Evolutionary conservation across 2,329 filamentous ascomycete species (phyloP), one percentile per base, ranked within the genome.

Genomic region (Diplodia intermedia): DNA sequence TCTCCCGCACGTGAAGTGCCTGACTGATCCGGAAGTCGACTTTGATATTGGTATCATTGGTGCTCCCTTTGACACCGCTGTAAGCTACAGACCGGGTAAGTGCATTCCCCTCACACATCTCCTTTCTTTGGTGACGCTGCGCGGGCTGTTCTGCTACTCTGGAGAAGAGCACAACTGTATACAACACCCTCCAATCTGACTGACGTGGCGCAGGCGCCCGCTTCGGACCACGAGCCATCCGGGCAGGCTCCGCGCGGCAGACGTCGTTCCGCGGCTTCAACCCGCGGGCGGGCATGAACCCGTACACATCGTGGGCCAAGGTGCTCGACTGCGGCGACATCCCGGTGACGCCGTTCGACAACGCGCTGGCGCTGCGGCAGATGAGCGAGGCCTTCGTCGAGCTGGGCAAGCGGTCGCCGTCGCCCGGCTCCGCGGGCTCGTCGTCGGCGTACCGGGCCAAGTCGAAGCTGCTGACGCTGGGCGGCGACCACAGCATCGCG

Each of bases 251-350:
- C 38, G 86, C 90, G 8, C 89, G 93, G 23, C 93, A 97, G 80
- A 92, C 90, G 15, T 86, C 89, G 2, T 92, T 91, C 78, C 88
- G 92, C 52, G 91, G 90, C 75, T 93, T 91, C 85, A 97, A 97
- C 79, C 87, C 91, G 2, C 89, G 93, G 26, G 93, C 92, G 1
- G 86, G 85, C 49, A 86, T 97, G 72, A 97, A 97, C 79, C 93
- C 94, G 0, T 97, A 95, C 81, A 82, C 83, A 50, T 90, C 86
- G 66, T 94, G 91, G 90, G 91, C 91, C 0, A 88, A 82, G 49
- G 88, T 97, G 69, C 83, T 94, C 62, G 94, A 97, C 82, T 97
- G 94, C 78, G 94, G 94, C 56, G 94, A 97, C 77, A 93, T 97
- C 67, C 93, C 94, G 33, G 85, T 96, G 71, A 92, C 90, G 0